Base-by-base conservation (phyloP, 176 grass and related monocot genomes). In the Luzula sylvatica region DNA sequence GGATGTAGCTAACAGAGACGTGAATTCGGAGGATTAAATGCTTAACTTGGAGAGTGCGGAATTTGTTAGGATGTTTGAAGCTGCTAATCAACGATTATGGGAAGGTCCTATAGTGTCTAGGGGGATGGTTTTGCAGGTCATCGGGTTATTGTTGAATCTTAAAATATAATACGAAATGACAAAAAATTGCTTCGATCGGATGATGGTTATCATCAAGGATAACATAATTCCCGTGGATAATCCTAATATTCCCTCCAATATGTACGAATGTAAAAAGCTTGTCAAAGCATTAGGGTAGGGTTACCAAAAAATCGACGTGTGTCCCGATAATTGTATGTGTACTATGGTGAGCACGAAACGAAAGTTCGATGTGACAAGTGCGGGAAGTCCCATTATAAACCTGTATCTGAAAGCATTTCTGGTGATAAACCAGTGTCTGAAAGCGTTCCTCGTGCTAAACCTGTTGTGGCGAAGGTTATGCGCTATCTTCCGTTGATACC, bases 271-370 rank as follows among this genome's bases (percentile, higher is more conserved):
- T 3, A 69, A 69, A 26, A 27, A 13, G 19, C 1, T 44, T 11
- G 50, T 68, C 3, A 15, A 21, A 15, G n/a, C 26, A 26, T 9
- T 68, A 25, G 50, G 65, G 11, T 2, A 53, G 3, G 50, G 55
- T 0, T 24, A 42, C 1, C 9, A 55, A 26, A 68, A 26, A n/a
- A 26, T 55, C 14, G 32, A 68, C 18, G 49, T 19, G 16, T 68
- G 50, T 17, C 30, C 18, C 1, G 53, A 67, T 9, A 20, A 42
- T 38, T 67, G 48, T 7, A 54, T 67, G 6, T 67, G 19, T 67
- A 67, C 24, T 23, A 21, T 28, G 44, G 26, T n/a, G 22, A 15
- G 7, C 7, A 40, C 3, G 52, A 56, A 30, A 1, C 8, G 35
- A 56, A 35, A 28, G 35, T 19, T 18, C 8, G 13, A 19, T 56